These are phyloP conservation scores for Plenodomus biglobosus DNA, from an alignment of 2,329 filamentous ascomycete species.

Conservation along the genomic window DNA sequence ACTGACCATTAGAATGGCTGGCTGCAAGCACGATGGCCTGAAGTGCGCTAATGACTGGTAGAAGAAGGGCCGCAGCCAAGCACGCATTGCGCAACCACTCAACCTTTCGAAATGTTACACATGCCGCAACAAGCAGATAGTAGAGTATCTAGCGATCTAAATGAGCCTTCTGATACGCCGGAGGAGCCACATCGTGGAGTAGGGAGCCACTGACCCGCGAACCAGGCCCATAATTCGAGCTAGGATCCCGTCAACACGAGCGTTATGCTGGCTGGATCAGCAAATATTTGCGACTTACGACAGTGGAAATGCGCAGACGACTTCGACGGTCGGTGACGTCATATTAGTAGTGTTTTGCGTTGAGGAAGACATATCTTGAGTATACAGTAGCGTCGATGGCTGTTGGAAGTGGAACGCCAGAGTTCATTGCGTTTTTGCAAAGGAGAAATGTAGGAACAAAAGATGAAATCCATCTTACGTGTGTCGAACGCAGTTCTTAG, in stretches of 20 bases:
- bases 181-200: not conserved
- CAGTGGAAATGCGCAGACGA: slow-evolving; percentile 60
- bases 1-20: slow-evolving; percentile 60
- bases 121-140: slow-evolving; percentile 63
- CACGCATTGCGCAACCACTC: slow-evolving; percentile 66
- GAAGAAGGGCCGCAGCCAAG: slow-evolving; percentile 60
- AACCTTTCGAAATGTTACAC: slow-evolving; percentile 62
- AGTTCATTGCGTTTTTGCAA: slow-evolving; percentile 5
- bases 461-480: slow-evolving; percentile 9
- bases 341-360: slow-evolving; percentile 11
- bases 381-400: slow-evolving; percentile 34
- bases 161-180: slow-evolving; percentile 11
- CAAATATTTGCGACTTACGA: slow-evolving; percentile 34
- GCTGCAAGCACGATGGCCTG: slow-evolving; percentile 64
- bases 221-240: slow-evolving; percentile 58
- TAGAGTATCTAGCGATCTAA: slow-evolving; percentile 50
- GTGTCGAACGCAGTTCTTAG: slow-evolving; percentile 6
- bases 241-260: not conserved
- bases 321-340: slow-evolving; percentile 42
- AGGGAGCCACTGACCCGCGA: slow-evolving; percentile 50
- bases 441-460: slow-evolving; percentile 1
- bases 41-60: slow-evolving; percentile 65
- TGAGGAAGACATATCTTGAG: slow-evolving; percentile 31
- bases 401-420: slow-evolving; percentile 10
- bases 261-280: not conserved